phyloP scores from a whole-genome alignment of 2,329 filamentous ascomycete species.

The Hansfordia pulvinata region DNA sequence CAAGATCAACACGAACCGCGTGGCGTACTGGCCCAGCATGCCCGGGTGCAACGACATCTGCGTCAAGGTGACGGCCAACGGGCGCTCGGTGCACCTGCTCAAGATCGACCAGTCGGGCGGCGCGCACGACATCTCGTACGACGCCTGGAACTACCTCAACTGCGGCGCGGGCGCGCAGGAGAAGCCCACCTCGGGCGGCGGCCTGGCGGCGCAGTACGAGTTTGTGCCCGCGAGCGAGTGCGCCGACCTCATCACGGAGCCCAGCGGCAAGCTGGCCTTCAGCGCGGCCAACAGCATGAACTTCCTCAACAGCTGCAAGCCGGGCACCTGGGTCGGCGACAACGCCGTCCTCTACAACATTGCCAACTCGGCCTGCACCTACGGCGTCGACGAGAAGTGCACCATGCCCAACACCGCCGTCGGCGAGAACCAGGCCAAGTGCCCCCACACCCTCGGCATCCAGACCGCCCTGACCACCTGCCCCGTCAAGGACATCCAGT shows the following conservation, averaged over 20 bases:
- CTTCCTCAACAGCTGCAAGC: constrained; percentile 29
- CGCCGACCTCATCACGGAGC: constrained; percentile 29
- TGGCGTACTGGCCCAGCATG: constrained; percentile 44
- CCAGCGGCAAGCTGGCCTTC: constrained; percentile 23
- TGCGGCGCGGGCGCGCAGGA: constrained; percentile 31
- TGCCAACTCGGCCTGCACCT: constrained; percentile 29
- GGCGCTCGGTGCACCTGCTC: constrained; percentile 41
- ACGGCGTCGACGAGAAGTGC: constrained; percentile 32
- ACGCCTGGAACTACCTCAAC: constrained; percentile 46
- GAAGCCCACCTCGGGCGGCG: constrained; percentile 31
- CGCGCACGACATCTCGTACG: constrained; percentile 45
- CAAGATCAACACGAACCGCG: constrained; percentile 46
- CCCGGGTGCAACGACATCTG: constrained; percentile 43
- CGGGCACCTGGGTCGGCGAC: constrained; percentile 29
- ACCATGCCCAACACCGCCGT: constrained; percentile 24
- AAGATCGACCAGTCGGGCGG: constrained; percentile 41
- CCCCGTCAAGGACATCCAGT: no score
- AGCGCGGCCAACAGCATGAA: constrained; percentile 39
- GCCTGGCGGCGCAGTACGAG: constrained; percentile 30
- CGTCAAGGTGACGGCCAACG: constrained; percentile 34
- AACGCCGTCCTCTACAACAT: constrained; percentile 39
- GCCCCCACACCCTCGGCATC: constrained; percentile 28
- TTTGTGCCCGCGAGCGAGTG: constrained; percentile 30
- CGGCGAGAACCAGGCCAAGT: constrained; percentile 30
- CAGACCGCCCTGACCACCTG: no score